A percentile compares a stretch with the other conserved stretches of the same genome.
Evolutionary conservation across 768 basidiomycete genomes (phyloP).

Genomic region (Favolaschia claudopus): DNA sequence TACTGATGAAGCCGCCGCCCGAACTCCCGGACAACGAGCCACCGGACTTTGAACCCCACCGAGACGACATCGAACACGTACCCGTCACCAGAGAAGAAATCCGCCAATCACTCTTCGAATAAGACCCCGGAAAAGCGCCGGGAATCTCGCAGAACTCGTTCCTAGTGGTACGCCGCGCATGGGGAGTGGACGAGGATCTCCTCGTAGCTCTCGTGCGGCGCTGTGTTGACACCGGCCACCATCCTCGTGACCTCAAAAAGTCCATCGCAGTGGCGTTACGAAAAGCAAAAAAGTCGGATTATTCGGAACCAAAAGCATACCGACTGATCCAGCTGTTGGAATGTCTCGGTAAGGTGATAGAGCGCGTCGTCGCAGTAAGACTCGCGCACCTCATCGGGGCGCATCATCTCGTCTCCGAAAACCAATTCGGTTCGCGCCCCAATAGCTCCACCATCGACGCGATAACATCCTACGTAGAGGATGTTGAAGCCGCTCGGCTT

Average conservation of each 20-base stretch:
- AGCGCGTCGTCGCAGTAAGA: constrained; percentile 33
- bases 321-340: constrained; percentile 43
- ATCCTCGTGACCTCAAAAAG: constrained; percentile 30
- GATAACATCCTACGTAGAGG: constrained; percentile 28
- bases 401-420: constrained; percentile 30
- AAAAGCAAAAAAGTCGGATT: constrained; percentile 46
- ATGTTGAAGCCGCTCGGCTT: constrained; percentile 29
- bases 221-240: constrained; percentile 32
- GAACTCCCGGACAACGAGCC: neutral
- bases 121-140: constrained; percentile 28
- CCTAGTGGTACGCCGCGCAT: constrained; percentile 32
- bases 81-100: constrained; percentile 29
- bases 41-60: constrained; percentile 4
- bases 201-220: constrained; percentile 11
- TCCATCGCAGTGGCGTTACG: constrained; percentile 38
- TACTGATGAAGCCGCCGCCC: constrained; percentile 30
- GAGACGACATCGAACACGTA: constrained; percentile 20
- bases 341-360: constrained; percentile 41
- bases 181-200: constrained; percentile 4
- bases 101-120: constrained; percentile 23
- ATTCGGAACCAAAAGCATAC: constrained; percentile 41
- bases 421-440: constrained; percentile 31
- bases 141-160: constrained; percentile 32
- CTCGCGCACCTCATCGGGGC: constrained; percentile 31
- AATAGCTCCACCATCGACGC: constrained; percentile 31